Conservation (phyloP, 352 stramenopile species). For the Chrysophaeum taylorii region DNA sequence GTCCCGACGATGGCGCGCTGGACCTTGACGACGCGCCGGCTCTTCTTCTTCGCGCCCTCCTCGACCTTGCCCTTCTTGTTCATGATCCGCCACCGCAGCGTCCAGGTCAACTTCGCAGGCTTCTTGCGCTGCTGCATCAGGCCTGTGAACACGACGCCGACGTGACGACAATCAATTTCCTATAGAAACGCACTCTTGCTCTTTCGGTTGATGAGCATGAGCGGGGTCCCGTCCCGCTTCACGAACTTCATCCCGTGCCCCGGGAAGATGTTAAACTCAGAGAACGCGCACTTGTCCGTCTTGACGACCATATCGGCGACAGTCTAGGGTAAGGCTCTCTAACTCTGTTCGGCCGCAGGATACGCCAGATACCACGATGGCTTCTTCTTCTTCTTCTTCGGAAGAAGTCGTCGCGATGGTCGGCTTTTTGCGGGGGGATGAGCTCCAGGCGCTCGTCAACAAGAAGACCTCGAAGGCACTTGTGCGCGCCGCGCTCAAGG, state of each 20-base stretch:
- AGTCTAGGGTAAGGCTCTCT: no score
- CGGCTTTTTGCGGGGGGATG: constrained; percentile 8
- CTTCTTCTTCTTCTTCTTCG: no score
- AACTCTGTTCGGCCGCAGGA: no score
- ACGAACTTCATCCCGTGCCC: constrained; percentile 97
- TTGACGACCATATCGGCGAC: constrained; percentile 50
- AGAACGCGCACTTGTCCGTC: constrained; percentile 75
- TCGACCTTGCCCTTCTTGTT: constrained; percentile 97
- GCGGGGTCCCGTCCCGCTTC: constrained; percentile 86
- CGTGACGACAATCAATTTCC: no score
- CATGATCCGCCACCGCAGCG: constrained; percentile 85
- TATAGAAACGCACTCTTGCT: no score
- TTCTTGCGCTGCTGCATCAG: constrained; percentile 98
- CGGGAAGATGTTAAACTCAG: constrained; percentile 89
- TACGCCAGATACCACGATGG: no score
- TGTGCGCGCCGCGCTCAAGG: no score
- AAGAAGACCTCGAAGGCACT: no score
- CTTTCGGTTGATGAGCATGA: constrained; percentile 92
- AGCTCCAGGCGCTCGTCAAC: constrained; percentile 6
- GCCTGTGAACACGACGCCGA: no score
- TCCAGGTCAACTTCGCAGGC: constrained; percentile 98
- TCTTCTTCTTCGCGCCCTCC: constrained; percentile 56
- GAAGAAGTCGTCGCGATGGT: no score
- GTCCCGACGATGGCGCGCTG: constrained; percentile 91
- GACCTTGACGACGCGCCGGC: constrained; percentile 86